phyloP scores from a whole-genome alignment of 1,284 basidiomycete genomes.

The Marasmius tenuissimus region DNA sequence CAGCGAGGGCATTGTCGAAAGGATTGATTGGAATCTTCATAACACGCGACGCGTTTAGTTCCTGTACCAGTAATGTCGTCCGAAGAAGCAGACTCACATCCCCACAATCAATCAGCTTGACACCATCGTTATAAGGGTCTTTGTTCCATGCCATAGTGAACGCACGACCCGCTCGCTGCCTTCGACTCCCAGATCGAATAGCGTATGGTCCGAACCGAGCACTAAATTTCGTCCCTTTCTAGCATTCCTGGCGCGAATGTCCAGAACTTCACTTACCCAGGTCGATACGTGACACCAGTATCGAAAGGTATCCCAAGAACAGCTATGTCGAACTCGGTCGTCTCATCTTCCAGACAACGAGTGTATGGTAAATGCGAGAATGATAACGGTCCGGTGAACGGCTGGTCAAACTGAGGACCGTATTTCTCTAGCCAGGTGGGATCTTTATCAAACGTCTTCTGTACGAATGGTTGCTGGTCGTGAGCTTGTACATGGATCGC shows the following conservation, averaged over 20 bases:
- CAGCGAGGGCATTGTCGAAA: constrained; percentile 73
- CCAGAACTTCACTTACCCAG: constrained; percentile 39
- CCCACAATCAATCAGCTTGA: constrained; percentile 76
- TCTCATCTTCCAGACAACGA: constrained; percentile 66
- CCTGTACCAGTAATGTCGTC: background rate
- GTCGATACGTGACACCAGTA: constrained; percentile 68
- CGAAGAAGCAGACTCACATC: constrained; percentile 47
- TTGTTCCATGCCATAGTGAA: constrained; percentile 70
- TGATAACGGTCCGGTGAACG: constrained; percentile 70
- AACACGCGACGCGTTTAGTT: background rate
- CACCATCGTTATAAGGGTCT: constrained; percentile 60
- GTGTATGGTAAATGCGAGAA: constrained; percentile 73
- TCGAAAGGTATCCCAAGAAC: constrained; percentile 83
- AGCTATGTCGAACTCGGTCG: constrained; percentile 64
- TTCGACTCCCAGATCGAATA: constrained; percentile 74
- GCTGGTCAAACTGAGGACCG: constrained; percentile 59
- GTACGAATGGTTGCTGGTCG: background rate
- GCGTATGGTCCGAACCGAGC: constrained; percentile 83
- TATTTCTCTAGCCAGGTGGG: constrained; percentile 67
- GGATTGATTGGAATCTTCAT: constrained; percentile 64
- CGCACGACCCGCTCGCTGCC: constrained; percentile 55
- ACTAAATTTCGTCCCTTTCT: constrained; percentile 21
- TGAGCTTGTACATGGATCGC: background rate
- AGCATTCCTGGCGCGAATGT: background rate
- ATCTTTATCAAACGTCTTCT: background rate